phyloP scores from a whole-genome alignment of 1,139 yeast species.

The Zhuliangozyma blackwelliae region DNA sequence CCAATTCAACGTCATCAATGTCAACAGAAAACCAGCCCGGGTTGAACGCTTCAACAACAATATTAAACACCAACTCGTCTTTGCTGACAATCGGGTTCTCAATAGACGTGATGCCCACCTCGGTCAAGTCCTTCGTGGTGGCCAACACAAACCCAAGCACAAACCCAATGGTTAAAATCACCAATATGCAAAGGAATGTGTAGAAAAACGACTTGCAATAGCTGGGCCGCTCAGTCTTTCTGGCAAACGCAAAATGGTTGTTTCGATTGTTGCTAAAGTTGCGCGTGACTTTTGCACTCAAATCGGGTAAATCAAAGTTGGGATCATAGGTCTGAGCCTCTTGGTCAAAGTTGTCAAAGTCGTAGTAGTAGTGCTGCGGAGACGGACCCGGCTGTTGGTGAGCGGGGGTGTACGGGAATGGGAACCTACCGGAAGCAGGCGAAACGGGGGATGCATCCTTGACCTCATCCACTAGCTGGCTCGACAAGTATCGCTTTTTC shows the following conservation, averaged over 20 bases:
- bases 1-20: slow-evolving; percentile 67
- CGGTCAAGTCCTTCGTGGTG: slow-evolving; percentile 76
- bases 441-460: too few relatives aligned
- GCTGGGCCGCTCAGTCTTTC: slow-evolving; percentile 17
- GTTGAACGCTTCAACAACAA: slow-evolving; percentile 74
- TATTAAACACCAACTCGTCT: slow-evolving; percentile 79
- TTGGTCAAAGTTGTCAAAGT: slow-evolving; percentile 41
- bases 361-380: slow-evolving; percentile 30
- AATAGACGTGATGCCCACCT: slow-evolving; percentile 56
- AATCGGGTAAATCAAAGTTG: slow-evolving; percentile 15
- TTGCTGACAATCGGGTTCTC: slow-evolving; percentile 74
- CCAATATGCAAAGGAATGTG: slow-evolving; percentile 49
- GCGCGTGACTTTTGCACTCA: slow-evolving; percentile 8
- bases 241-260: slow-evolving; percentile 28
- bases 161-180: slow-evolving; percentile 67
- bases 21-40: slow-evolving; percentile 79
- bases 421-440: too few relatives aligned
- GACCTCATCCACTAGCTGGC: slow-evolving; percentile 13
- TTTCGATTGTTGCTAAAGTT: slow-evolving; percentile 8
- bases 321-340: slow-evolving; percentile 19
- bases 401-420: too few relatives aligned
- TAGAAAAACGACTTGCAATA: slow-evolving; percentile 52
- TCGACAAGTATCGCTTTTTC: slow-evolving; percentile 35
- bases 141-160: slow-evolving; percentile 81
- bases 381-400: not conserved